Evolutionary conservation across 108 stramenopile genomes (phyloP), one percentile per base, ranked within the genome.

Genomic region (Skeletonema marinoi): DNA sequence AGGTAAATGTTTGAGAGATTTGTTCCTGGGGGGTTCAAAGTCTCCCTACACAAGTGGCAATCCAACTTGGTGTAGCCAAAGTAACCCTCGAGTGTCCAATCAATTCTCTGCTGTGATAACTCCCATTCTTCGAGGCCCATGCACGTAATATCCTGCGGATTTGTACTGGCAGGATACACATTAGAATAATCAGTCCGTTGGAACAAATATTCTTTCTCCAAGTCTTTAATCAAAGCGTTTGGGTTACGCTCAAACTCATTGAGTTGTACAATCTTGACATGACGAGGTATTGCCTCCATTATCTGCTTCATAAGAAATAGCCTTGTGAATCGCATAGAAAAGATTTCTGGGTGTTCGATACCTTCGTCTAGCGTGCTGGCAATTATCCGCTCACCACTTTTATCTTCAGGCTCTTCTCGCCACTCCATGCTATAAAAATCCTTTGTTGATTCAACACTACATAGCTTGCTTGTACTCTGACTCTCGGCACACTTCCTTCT

Each of bases 191-290:
- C 33, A 5, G 16, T 61, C 6, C 30, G 44, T 17, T 19, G 41
- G 17, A 84, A 66, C 11, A 71, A 33, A 61, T 80, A 84, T 80
- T 84, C 83, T 61, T 70, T 84, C 62, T 58, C 61, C n/a, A 84
- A 25, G 8, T 82, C 81, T 33, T 66, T 19, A 2, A 84, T 62
- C 59, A 84, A 44, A 7, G 50, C 76, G 46, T 78, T 29, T 11
- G 83, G 79, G 54, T 84, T 81, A 11, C 75, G 69, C 41, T 81
- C 83, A 25, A 84, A 81, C 69, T 84, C 80, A 25, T 46, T 14
- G 1, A 77, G 21, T 17, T 77, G 62, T 6, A 84, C 11, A 50
- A 84, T 77, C 59, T 81, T 84, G 12, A 77, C 76, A 60, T 77
- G 83, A 6, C 80, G 75, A 11, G 82, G 76, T 31, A 64, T 33